Percentiles rank a stretch among this genome's conserved stretches.
Evolutionary conservation across 192 early-diverging fungal species (phyloP).

Genomic region (Coemansia erecta): DNA sequence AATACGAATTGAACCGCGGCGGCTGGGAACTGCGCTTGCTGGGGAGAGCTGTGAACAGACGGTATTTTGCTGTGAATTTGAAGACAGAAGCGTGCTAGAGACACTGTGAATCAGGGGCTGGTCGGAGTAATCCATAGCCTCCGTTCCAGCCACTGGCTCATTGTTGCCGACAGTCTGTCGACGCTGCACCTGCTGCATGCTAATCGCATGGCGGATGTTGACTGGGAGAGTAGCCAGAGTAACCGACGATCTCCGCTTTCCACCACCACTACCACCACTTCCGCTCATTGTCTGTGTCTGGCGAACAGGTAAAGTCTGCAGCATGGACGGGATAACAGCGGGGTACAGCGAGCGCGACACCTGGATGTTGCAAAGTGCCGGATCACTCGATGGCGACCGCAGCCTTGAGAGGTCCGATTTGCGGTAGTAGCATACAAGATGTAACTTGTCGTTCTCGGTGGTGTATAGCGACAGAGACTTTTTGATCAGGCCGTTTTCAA

Average conservation of each 20-base stretch:
- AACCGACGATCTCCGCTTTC: constrained; percentile 1
- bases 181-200: constrained; percentile 5
- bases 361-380: constrained; percentile 57
- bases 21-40: too few relatives aligned
- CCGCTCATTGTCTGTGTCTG: not conserved
- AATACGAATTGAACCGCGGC: too few relatives aligned
- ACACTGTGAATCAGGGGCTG: too few relatives aligned
- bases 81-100: too few relatives aligned
- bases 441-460: constrained; percentile 70
- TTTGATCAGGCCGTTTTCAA: constrained; percentile 74
- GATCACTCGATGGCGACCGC: constrained; percentile 60
- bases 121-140: too few relatives aligned
- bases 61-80: too few relatives aligned
- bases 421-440: constrained; percentile 83
- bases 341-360: constrained; percentile 77
- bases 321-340: constrained; percentile 53
- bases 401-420: constrained; percentile 67
- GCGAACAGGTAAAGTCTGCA: constrained; percentile 9
- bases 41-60: too few relatives aligned
- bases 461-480: constrained; percentile 81
- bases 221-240: not conserved
- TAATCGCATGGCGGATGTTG: not conserved
- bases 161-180: not conserved
- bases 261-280: not conserved
- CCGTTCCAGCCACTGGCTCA: too few relatives aligned